A percentile compares a stretch with the other conserved stretches of the same genome.
These are phyloP conservation scores for Prillingera fragicola DNA, from an alignment of 1,284 basidiomycete genomes.

Conservation along the genomic window DNA sequence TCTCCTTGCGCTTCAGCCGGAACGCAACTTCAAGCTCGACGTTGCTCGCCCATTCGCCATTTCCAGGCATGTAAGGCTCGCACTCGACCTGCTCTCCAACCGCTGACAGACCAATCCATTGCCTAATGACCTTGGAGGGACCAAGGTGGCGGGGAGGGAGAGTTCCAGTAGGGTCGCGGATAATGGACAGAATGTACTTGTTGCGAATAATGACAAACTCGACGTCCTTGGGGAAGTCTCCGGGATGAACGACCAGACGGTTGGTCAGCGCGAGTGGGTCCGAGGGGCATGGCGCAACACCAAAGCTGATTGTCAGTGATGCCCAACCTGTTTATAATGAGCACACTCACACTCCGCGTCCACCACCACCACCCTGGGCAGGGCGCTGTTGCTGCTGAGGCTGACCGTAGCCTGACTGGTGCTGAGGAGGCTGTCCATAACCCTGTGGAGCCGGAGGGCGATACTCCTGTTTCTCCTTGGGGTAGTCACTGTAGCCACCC, in stretches of 20 bases:
- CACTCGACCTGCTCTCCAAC: slow-evolving; percentile 69
- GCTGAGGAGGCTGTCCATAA: slow-evolving; percentile 10
- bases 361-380: slow-evolving; percentile 10
- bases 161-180: slow-evolving; percentile 67
- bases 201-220: slow-evolving; percentile 71
- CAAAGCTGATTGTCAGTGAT: slow-evolving; percentile 28
- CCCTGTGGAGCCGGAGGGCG: neutral
- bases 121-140: slow-evolving; percentile 52
- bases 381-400: slow-evolving; percentile 6
- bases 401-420: slow-evolving; percentile 4
- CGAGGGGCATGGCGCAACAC: slow-evolving; percentile 48
- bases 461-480: slow-evolving; percentile 18
- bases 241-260: slow-evolving; percentile 68
- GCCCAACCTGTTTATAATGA: neutral
- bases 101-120: slow-evolving; percentile 79
- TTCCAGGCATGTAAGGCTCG: slow-evolving; percentile 59
- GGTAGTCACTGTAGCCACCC: slow-evolving; percentile 5
- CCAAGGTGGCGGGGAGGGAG: slow-evolving; percentile 62
- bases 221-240: slow-evolving; percentile 61
- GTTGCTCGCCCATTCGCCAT: slow-evolving; percentile 65
- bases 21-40: slow-evolving; percentile 77
- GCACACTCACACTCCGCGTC: slow-evolving; percentile 33
- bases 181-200: slow-evolving; percentile 62
- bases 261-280: slow-evolving; percentile 68
- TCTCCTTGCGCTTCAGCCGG: slow-evolving; percentile 58